Evolutionary conservation across 192 early-diverging fungal genomes (phyloP), one percentile per base, ranked within the genome.

Genomic region (Diversispora epigaea): DNA sequence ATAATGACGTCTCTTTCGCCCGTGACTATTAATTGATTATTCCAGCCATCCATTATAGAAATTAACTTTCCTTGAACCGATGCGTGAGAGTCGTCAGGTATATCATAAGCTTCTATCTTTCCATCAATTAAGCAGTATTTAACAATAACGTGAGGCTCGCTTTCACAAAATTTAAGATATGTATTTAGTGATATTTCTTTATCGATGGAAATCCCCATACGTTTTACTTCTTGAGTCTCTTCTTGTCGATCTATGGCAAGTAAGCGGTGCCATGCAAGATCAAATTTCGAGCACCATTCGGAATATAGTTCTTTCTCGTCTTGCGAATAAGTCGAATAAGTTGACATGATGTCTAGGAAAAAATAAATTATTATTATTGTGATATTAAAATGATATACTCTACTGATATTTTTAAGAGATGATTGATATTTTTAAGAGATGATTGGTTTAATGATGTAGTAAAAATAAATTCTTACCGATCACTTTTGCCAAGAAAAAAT

Each of bases 211-310:
- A 71, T 71, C 57, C 54, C 15, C 25, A 57, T 71, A 7, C 39
- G 25, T 19, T 56, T 57, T 8, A 58, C 69, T 71, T 57, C 22
- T 45, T 71, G 4, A 17, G 40, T 44, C 57, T 55, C 66, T 49
- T 68, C 66, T 49, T 68, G 66, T 68, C 45, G 45, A 10, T 22
- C 14, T 41, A 68, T 68, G 47, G 66, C 66, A 68, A 68, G 66
- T n/a, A 68, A 19, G 14, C 9, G 12, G 10, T 50, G 10, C 25
- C 66, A 50, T 68, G 66, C 66, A 47, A 25, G 47, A 50, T 1
- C 45, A 68, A 47, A 63, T 21, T 10, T n/a, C 55, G n/a, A 57
- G 55, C 5, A 57, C 55, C 55, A 57, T 32, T 32, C 25, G 2
- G 25, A 32, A 32, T 32, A 32, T 32, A 32, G 25, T 32, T 32